Base-by-base conservation (phyloP, 179 eudicot species). In the Actinidia arguta region DNA sequence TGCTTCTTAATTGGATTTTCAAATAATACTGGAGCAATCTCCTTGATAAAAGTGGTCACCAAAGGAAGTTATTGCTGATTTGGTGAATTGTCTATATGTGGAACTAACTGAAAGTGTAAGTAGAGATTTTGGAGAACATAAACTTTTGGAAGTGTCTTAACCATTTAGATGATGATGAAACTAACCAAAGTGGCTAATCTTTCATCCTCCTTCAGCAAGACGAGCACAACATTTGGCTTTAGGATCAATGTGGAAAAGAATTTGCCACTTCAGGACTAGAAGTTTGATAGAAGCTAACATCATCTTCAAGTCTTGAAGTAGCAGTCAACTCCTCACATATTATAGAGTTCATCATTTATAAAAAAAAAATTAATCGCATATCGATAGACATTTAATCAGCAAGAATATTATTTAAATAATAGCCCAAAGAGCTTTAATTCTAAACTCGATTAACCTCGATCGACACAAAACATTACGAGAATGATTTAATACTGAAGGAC, bases 231-330 rank as follows among this genome's bases (percentile, higher is more conserved):
- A 93, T 73, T 92, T 95, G 42, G 83, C 92, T 8, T 89, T 61
- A n/a, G 90, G 75, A 79, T 92, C 94, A 47, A 97, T 82, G 80
- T 90, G 91, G 84, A 97, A 95, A 76, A 92, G 62, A n/a, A 88
- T 88, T 82, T 58, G 98, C 98, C 36, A 97, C 94, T 72, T 92
- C 90, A 16, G 94, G 87, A 75, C 77, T 92, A 31, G 84, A 73
- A 63, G 99, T 95, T 87, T 97, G 98, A 82, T 97, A 97, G 85
- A 93, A 95, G 83, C 88, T 92, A 14, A 97, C 87, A 74, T 91
- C 98, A 76, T 93, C 98, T 54, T 95, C 95, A 55, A 85, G 80
- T 84, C 85, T 86, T 18, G 98, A 91, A 59, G 94, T 97, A 78
- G 93, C 95, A 80, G 89, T 83, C 73, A 97, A 86, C 90, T 88